Evolutionary conservation across 2,329 filamentous ascomycete genomes (phyloP), one percentile per base, ranked within the genome.

Genomic region (Aureobasidium sp.): DNA sequence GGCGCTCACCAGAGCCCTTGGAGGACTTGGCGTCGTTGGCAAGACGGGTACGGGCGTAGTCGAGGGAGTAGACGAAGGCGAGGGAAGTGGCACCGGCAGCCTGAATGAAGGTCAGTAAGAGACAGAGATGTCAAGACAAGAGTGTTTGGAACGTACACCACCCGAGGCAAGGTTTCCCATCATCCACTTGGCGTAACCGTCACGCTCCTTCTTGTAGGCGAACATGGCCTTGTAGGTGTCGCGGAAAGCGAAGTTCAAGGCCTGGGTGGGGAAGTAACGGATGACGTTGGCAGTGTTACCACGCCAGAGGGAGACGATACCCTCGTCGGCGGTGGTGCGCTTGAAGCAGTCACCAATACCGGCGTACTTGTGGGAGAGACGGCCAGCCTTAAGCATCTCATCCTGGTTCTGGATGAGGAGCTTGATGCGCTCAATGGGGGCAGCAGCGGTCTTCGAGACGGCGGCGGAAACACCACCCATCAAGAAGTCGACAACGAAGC

Each of bases 181-280:
- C 94, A 99, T 97, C 94, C 94, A 99, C 89, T 92, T 91, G 78
- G 82, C 84, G 81, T 99, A 99, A 76, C 94, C 94, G 80, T 99
- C 94, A 82, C 88, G 88, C 68, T 99, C 94, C 90, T 97, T 97
- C 91, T 97, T 99, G 91, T 91, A 99, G 78, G 91, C 90, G 88
- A 99, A 99, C 92, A 99, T 95, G 77, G 89, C 85, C 91, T 99
- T 99, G 91, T 97, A 99, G 88, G 95, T 97, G 82, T 99, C 94
- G 81, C 94, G 94, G 94, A 99, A 99, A 79, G 94, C 94, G 78
- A 99, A 99, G 92, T 99, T 99, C 80, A 99, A 85, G 75, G 94
- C 94, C 87, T 99, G 94, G 80, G 94, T 99, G 73, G 94, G 94
- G 91, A 99, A 99, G 86, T 99, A 99, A 89, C 94, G 94, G 86